Evolutionary conservation across 2,329 filamentous ascomycete genomes (phyloP).

Genomic region (Colletotrichum sublineola): DNA sequence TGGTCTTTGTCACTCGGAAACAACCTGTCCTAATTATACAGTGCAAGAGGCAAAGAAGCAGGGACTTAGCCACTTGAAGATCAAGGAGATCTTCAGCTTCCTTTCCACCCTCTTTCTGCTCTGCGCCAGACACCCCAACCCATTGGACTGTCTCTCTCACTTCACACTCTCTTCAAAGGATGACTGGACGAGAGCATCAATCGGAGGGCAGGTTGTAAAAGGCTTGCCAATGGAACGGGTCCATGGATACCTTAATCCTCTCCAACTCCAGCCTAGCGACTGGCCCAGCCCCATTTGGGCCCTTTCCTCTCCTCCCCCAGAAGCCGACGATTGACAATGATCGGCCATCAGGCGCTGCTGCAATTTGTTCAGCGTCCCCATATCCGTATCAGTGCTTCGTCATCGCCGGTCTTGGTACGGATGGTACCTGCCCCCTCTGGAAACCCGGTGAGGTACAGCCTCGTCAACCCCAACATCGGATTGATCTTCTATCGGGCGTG

Average conservation of each 20-base stretch:
- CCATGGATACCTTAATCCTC: constrained; percentile 22
- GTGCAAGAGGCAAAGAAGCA: no score
- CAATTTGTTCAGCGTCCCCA: not conserved
- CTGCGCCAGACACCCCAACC: not conserved
- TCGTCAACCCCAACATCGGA: not conserved
- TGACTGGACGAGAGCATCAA: not conserved
- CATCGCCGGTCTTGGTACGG: constrained; percentile 32
- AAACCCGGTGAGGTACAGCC: constrained; percentile 28
- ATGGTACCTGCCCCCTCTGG: constrained; percentile 32
- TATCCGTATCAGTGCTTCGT: constrained; percentile 20
- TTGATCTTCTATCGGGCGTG: not conserved
- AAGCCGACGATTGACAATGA: constrained; percentile 27
- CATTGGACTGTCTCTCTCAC: no score
- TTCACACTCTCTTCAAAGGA: not conserved
- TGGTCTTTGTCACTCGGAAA: not conserved
- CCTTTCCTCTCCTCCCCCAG: constrained; percentile 14
- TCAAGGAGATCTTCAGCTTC: not conserved
- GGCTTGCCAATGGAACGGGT: not conserved
- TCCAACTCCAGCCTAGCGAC: constrained; percentile 30
- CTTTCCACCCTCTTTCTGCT: not conserved
- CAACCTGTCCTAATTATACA: not conserved
- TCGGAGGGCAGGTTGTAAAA: not conserved
- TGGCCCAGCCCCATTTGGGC: constrained; percentile 8
- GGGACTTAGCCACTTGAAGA: not conserved
- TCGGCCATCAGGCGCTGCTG: constrained; percentile 13